A percentile compares a stretch with the other conserved stretches of the same genome.
Conservation (phyloP, 768 basidiomycete genomes). For the Lactarius sp. region DNA sequence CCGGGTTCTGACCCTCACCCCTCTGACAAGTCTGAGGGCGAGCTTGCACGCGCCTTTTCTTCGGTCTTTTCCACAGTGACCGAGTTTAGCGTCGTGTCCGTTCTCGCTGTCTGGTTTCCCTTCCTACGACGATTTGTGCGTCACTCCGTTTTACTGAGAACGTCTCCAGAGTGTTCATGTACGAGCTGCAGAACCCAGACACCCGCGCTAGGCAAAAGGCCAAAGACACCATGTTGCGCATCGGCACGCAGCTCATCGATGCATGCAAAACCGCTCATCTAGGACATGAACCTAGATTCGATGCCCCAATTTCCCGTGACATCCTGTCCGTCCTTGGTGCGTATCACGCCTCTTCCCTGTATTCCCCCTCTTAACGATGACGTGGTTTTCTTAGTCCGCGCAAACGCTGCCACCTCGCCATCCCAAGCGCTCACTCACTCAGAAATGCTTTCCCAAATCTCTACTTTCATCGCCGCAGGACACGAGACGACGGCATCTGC, state of each 20-base stretch:
- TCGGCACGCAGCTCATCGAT: constrained; percentile 23
- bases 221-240: constrained; percentile 18
- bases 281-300: neutral
- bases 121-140: constrained; percentile 49
- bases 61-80: constrained; percentile 50
- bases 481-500: constrained; percentile 59
- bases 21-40: constrained; percentile 37
- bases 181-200: constrained; percentile 13
- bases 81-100: constrained; percentile 47
- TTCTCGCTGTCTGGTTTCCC: constrained; percentile 57
- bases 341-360: neutral
- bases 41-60: constrained; percentile 52
- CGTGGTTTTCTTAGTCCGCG: constrained; percentile 43
- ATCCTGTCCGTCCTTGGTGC: constrained; percentile 25
- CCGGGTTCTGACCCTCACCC: constrained; percentile 34
- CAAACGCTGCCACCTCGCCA: constrained; percentile 46
- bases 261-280: constrained; percentile 10
- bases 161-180: constrained; percentile 24
- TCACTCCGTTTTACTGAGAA: constrained; percentile 36
- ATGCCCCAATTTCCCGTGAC: constrained; percentile 14
- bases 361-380: neutral
- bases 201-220: constrained; percentile 13
- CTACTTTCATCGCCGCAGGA: constrained; percentile 59
- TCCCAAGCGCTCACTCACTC: constrained; percentile 48
- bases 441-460: constrained; percentile 60